phyloP scores from a whole-genome alignment of 345 rosid species.

The Populus euphratica region DNA sequence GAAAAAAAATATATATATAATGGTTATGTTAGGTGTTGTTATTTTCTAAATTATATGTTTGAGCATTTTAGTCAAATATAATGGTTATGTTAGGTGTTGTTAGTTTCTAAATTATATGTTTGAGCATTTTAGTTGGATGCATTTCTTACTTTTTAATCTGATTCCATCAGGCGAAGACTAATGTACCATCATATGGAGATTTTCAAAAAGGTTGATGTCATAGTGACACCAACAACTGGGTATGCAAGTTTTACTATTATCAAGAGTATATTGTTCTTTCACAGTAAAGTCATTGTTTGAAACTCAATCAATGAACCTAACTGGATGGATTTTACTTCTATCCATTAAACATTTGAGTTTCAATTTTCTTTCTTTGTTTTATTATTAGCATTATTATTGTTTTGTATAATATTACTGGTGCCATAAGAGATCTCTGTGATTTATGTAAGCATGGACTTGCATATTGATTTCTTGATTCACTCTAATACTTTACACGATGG shows the following conservation, averaged over 20 bases:
- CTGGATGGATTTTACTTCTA: neutral
- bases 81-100: neutral
- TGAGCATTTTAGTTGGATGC: neutral
- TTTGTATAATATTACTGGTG: too few species aligned
- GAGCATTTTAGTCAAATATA: neutral
- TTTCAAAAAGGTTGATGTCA: slow-evolving; percentile 75
- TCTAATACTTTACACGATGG: too few species aligned
- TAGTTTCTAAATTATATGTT: neutral
- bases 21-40: neutral
- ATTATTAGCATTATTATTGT: too few species aligned
- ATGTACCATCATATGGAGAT: slow-evolving; percentile 79
- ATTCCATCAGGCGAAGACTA: slow-evolving; percentile 57
- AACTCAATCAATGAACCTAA: neutral
- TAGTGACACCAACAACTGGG: slow-evolving; percentile 87
- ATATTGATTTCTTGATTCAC: neutral
- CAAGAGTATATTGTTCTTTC: neutral
- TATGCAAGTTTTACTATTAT: slow-evolving; percentile 25
- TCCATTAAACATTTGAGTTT: neutral
- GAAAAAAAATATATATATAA: neutral
- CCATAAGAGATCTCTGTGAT: neutral
- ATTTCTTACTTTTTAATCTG: slow-evolving; percentile 4
- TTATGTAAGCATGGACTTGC: neutral
- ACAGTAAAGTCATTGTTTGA: neutral
- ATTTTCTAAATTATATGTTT: neutral
- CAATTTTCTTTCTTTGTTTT: neutral